A percentile compares a stretch with the other conserved stretches of the same genome.
Conservation (phyloP, 495 filamentous ascomycete species). For the Tuber borchii region DNA sequence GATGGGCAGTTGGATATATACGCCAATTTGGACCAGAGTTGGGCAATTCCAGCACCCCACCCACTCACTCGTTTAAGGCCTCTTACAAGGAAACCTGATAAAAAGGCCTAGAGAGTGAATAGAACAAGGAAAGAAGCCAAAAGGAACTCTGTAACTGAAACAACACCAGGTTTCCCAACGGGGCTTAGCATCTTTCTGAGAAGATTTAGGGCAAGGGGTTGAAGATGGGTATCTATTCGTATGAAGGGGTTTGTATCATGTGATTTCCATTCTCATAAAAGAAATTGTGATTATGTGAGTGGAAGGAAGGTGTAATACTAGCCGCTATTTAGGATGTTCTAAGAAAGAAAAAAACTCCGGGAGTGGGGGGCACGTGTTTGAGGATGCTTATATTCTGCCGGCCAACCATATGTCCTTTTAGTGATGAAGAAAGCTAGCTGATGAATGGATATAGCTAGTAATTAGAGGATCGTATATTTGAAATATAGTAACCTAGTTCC, state of each 20-base stretch:
- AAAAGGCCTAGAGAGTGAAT: constrained; percentile 12
- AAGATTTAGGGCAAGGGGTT: constrained; percentile 41
- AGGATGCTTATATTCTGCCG: constrained; percentile 39
- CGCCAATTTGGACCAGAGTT: constrained; percentile 41
- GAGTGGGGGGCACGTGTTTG: constrained; percentile 42
- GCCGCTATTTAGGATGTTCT: constrained; percentile 11
- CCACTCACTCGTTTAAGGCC: background rate
- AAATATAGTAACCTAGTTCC: constrained; percentile 40
- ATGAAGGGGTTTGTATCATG: constrained; percentile 9
- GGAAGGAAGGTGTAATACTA: constrained; percentile 26
- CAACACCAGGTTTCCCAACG: constrained; percentile 39
- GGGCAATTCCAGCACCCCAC: constrained; percentile 9
- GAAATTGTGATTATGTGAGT: background rate
- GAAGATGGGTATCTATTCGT: constrained; percentile 29
- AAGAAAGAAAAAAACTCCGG: constrained; percentile 18
- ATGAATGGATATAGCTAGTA: constrained; percentile 3
- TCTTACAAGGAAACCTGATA: background rate
- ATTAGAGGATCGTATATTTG: constrained; percentile 44
- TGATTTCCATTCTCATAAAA: background rate
- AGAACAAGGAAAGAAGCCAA: constrained; percentile 16
- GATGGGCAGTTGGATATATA: constrained; percentile 36
- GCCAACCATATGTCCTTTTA: background rate
- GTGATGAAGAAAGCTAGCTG: background rate
- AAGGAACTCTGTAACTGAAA: constrained; percentile 35
- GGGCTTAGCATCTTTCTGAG: constrained; percentile 20